These are phyloP conservation scores for Monilinia fructicola DNA, from an alignment of 2,329 filamentous ascomycete species.

Conservation along the genomic window DNA sequence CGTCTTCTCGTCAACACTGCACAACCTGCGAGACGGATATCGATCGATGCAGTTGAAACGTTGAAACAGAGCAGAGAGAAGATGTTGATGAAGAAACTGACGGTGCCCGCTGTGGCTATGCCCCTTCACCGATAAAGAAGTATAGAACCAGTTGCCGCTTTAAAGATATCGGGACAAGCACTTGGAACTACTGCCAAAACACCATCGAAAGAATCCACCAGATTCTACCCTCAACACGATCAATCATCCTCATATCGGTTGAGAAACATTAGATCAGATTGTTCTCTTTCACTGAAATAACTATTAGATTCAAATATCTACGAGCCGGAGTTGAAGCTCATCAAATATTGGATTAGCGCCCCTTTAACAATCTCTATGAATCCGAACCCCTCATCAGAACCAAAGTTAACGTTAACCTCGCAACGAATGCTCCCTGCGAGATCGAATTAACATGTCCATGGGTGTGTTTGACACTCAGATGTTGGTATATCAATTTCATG, in stretches of 20 bases:
- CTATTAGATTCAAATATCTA: neutral
- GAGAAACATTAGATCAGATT: neutral
- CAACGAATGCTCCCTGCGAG: neutral
- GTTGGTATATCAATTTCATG: neutral
- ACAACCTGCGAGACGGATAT: too few species aligned
- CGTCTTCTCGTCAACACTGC: neutral
- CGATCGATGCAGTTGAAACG: neutral
- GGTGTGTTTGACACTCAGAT: neutral
- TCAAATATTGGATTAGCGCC: neutral
- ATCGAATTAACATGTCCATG: neutral
- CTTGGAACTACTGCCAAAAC: neutral
- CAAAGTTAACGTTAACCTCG: neutral
- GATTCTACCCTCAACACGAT: neutral
- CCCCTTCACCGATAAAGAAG: slow-evolving; percentile 3
- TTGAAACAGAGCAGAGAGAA: neutral
- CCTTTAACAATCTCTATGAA: neutral
- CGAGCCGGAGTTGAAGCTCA: neutral
- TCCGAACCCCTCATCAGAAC: neutral
- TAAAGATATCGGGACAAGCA: neutral
- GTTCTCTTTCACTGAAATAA: neutral
- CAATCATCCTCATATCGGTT: neutral
- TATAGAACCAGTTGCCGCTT: neutral
- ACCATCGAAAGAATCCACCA: neutral
- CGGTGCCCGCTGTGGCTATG: slow-evolving; percentile 1
- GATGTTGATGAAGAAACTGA: neutral